Evolutionary conservation across 306 rosid genomes (phyloP), one percentile per base, ranked within the genome.

Genomic region (Potentilla sterilis): DNA sequence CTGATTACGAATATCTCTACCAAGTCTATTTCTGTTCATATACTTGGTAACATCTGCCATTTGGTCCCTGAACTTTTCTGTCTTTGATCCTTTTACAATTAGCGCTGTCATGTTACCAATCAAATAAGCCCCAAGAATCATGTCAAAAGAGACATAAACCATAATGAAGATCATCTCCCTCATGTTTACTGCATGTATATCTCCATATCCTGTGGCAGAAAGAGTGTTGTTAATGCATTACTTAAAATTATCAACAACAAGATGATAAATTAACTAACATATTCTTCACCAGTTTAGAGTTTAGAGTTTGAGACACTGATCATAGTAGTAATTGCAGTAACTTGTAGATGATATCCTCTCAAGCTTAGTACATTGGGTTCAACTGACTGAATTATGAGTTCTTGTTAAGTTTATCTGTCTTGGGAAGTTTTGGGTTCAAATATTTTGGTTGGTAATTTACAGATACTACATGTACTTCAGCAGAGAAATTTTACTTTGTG

Each of bases 91-190:
- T 87, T 89, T 95, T n/a, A 95, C 99, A 79, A 95, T 95, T 78
- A 95, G 83, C 57, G 97, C 99, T 40, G 99, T 92, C 99, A 95
- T 95, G 88, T 95, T 95, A 88, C 99, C 99, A 15, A 95, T 92
- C 86, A 95, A 85, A 82, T 95, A 95, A 63, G 99, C 99, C 71
- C 99, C 99, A 13, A 95, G 90, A 90, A 95, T 79, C 99, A 95
- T 95, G 83, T 95, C 99, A 70, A 95, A 85, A 3, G 99, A 95
- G 62, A 87, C 93, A 75, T 90, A 95, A 78, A 87, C 76, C 98
- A 95, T 95, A 80, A 95, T 54, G 87, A 95, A 95, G 88, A 92
- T 85, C 99, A 95, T 95, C 80, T 95, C 99, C 86, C 98, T 90
- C 89, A 95, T 11, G 78, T 95, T 95, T 51, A 92, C 93, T 37